Evolutionary conservation across 1,284 basidiomycete species (phyloP).

Genomic region (Ustilago esculenta): DNA sequence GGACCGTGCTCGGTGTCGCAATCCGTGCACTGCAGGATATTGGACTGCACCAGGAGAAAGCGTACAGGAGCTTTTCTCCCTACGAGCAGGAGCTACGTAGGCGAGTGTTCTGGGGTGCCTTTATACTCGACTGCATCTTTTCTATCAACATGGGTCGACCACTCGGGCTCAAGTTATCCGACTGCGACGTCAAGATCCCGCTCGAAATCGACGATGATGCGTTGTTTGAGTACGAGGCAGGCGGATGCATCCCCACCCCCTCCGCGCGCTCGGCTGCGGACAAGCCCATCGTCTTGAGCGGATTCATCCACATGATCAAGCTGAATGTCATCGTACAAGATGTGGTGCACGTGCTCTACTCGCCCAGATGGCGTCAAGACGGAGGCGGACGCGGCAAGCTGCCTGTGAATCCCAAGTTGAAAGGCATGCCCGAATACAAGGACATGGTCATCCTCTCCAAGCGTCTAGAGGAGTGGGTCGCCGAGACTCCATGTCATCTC

Average conservation of each 20-base stretch:
- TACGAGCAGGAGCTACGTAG: slow-evolving; percentile 57
- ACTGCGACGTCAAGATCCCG: slow-evolving; percentile 55
- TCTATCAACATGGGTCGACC: slow-evolving; percentile 61
- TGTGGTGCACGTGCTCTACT: slow-evolving; percentile 52
- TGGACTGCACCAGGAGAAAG: slow-evolving; percentile 58
- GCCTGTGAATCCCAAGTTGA: slow-evolving; percentile 10
- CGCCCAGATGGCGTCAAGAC: slow-evolving; percentile 37
- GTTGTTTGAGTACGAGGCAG: slow-evolving; percentile 35
- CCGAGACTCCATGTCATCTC: slow-evolving; percentile 45
- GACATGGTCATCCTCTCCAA: slow-evolving; percentile 55
- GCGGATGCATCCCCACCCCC: slow-evolving; percentile 23
- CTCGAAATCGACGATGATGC: slow-evolving; percentile 45
- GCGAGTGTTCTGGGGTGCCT: slow-evolving; percentile 57
- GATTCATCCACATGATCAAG: slow-evolving; percentile 58
- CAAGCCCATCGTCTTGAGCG: slow-evolving; percentile 47
- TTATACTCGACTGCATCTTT: slow-evolving; percentile 59
- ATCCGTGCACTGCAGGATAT: slow-evolving; percentile 60
- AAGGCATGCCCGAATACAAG: slow-evolving; percentile 49
- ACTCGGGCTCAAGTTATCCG: slow-evolving; percentile 47
- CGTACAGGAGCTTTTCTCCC: slow-evolving; percentile 49
- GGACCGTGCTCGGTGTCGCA: slow-evolving; percentile 59
- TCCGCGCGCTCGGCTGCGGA: slow-evolving; percentile 10
- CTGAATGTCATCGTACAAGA: slow-evolving; percentile 56
- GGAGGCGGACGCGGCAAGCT: slow-evolving; percentile 20
- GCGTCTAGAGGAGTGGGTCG: slow-evolving; percentile 56